Base-by-base conservation (phyloP, 2,329 filamentous ascomycete species). In the Arthrobotrys entomopaga region DNA sequence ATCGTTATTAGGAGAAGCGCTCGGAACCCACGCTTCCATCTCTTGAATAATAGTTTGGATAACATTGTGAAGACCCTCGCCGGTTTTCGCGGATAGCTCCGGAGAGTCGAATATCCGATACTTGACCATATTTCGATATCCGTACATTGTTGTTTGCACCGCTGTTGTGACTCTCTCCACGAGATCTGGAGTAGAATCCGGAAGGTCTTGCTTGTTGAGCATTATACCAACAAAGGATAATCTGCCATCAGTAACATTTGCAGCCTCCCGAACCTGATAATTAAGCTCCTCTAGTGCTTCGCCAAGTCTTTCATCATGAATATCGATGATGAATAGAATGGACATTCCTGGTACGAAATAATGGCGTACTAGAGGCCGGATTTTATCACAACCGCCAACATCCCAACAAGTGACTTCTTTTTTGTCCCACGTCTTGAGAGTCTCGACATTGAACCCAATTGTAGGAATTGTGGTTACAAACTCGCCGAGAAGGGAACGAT, bases 141-240 rank as follows among this genome's bases (percentile, higher is more conserved):
- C 7, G 8, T 2, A 26, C 48, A 74, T 63, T n/a, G 20, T 34
- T 8, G 3, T 15, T 22, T 64, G 49, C 2, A 74, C 56, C 8
- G 15, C 22, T 1, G 19, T 6, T 16, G 54, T 60, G 11, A 43
- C 52, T 24, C 57, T 67, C 38, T 61, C 34, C 11, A 42, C 43
- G 6, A 63, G 50, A 29, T 74, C 70, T 1, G 61, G 70, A 24
- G 61, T 74, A 7, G 57, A 20, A 7, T 29, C 43, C 7, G 70
- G 77, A 4, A 77, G 65, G 48, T 81, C 81, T 22, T 81, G 81
- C 15, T 81, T 81, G 72, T 78, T 81, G 49, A 81, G 76, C 1
- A 81, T 8, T 13, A 81, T 76, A 48, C 80, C 81, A 57, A 80
- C 75, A 57, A 80, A 69, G 3, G 63, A 72, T 5, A 77, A 65